These are phyloP conservation scores for Epichloe baconii DNA, from an alignment of 2,329 filamentous ascomycete species.

Conservation along the genomic window DNA sequence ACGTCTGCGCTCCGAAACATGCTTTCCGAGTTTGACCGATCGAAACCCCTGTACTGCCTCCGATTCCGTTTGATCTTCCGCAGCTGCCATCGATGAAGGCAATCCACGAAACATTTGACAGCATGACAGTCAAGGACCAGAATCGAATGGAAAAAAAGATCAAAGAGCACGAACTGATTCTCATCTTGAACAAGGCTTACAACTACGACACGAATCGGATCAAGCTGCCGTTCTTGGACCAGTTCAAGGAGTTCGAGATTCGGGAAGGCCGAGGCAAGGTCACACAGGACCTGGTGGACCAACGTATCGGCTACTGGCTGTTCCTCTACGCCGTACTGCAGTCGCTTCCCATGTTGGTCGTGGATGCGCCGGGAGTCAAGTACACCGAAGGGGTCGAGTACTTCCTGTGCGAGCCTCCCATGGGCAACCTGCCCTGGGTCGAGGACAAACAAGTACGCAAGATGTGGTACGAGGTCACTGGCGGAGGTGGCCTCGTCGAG, in stretches of 20 bases:
- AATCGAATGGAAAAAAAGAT: conserved; percentile 58
- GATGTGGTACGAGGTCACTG: conserved; percentile 65
- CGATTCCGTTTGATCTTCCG: conserved; percentile 81
- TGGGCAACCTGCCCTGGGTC: conserved; percentile 62
- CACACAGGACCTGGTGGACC: conserved; percentile 54
- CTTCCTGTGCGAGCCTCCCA: conserved; percentile 65
- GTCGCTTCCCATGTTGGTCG: conserved; percentile 61
- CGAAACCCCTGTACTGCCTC: conserved; percentile 82
- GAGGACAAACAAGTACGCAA: conserved; percentile 50
- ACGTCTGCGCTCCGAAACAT: conserved; percentile 63
- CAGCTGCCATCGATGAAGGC: conserved; percentile 57
- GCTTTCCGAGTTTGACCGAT: conserved; percentile 78
- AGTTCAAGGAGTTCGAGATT: conserved; percentile 59
- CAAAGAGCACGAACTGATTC: conserved; percentile 64
- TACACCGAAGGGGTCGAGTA: conserved; percentile 65
- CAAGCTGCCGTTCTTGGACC: conserved; percentile 49
- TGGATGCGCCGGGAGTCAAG: conserved; percentile 59
- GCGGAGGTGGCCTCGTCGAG: conserved; percentile 43
- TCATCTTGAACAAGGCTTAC: conserved; percentile 68
- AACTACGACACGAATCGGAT: conserved; percentile 57
- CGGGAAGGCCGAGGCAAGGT: conserved; percentile 52
- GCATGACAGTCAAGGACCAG: conserved; percentile 60
- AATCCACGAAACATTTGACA: conserved; percentile 50
- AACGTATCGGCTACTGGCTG: conserved; percentile 66
- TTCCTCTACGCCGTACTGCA: conserved; percentile 71